Evolutionary conservation across 148 eudicot species (phyloP).

Genomic region (Camellia japonica): DNA sequence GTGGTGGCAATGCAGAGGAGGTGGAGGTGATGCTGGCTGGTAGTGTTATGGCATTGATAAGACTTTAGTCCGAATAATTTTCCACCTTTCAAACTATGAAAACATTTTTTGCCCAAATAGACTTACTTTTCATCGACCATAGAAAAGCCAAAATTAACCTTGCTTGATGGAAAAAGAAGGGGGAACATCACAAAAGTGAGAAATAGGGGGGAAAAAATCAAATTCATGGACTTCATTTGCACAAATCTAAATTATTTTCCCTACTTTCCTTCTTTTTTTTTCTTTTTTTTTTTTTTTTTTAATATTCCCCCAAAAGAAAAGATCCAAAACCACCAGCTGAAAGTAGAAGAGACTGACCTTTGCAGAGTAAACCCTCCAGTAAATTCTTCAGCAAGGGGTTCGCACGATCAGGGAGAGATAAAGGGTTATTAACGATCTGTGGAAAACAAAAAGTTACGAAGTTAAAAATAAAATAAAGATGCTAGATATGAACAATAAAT

Average conservation of each 20-base stretch:
- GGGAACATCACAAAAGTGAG: not conserved
- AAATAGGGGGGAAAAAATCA: not conserved
- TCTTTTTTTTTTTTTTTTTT: no score
- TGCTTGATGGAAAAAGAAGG: not conserved
- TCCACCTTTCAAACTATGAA: no score
- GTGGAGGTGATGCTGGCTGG: no score
- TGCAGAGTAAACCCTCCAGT: conserved; percentile 87
- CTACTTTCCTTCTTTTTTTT: no score
- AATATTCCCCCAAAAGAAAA: not conserved
- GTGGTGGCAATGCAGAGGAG: no score
- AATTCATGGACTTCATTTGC: no score
- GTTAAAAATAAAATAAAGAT: not conserved
- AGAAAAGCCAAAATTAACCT: not conserved
- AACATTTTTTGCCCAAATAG: no score
- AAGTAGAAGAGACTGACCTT: conserved; percentile 42
- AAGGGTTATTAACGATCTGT: conserved; percentile 71
- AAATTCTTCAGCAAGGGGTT: conserved; percentile 63
- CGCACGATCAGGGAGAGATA: conserved; percentile 53
- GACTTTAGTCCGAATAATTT: no score
- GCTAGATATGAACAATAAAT: not conserved
- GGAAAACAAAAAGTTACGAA: conserved; percentile 1
- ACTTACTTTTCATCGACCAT: not conserved
- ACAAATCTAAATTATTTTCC: no score
- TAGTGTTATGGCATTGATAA: no score
- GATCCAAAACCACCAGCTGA: not conserved